phyloP scores from a whole-genome alignment of 208 protist species.

The Zelonia costaricensis region DNA sequence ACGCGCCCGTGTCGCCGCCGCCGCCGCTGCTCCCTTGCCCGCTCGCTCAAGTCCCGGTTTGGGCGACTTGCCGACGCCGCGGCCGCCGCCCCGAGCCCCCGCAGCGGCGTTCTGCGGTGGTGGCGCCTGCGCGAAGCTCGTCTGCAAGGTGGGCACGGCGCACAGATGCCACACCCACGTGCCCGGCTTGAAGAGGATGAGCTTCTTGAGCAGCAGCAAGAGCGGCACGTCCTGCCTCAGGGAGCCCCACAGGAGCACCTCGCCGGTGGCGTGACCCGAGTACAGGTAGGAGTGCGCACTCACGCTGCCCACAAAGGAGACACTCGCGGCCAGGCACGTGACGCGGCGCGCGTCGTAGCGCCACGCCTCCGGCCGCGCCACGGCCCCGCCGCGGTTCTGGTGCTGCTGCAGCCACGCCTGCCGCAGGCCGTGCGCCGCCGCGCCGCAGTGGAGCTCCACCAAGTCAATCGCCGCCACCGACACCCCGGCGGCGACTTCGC shows the following conservation, averaged over 20 bases:
- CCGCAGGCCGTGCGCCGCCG: not conserved
- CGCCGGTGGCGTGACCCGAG: conserved; percentile 51
- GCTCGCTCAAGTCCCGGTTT: not conserved
- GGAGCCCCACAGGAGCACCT: conserved; percentile 46
- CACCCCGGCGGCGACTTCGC: conserved; percentile 10
- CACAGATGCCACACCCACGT: conserved; percentile 35
- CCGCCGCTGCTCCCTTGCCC: not conserved
- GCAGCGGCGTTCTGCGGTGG: not conserved
- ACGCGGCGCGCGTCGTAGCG: conserved; percentile 48
- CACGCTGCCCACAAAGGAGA: not conserved
- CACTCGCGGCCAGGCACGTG: conserved; percentile 35
- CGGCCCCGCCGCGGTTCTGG: not conserved
- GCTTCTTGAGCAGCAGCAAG: conserved; percentile 43
- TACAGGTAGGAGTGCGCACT: conserved; percentile 27
- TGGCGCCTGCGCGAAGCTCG: not conserved
- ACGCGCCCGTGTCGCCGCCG: too few relatives aligned
- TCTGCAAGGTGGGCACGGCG: conserved; percentile 13
- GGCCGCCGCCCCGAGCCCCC: too few relatives aligned
- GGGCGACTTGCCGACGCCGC: not conserved
- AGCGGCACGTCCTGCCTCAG: conserved; percentile 13
- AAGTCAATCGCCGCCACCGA: conserved; percentile 4
- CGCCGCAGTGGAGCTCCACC: conserved; percentile 9
- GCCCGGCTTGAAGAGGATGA: conserved; percentile 29
- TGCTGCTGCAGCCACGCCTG: not conserved
- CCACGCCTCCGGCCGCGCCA: not conserved